These are phyloP conservation scores for Dendrocalamus latiflorus DNA, from an alignment of 202 grass and related monocot species.

Conservation along the genomic window DNA sequence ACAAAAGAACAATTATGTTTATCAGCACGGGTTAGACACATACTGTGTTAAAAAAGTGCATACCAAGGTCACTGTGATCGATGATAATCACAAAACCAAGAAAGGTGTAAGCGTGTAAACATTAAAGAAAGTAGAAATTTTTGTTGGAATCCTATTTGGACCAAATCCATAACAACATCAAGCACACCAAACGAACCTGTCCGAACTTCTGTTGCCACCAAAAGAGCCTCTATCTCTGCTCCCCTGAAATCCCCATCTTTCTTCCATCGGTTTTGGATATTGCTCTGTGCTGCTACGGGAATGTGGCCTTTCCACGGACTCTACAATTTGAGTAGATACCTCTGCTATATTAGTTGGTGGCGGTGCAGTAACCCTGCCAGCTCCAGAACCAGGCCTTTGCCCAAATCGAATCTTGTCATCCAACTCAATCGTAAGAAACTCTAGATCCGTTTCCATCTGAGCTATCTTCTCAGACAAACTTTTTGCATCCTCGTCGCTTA, in stretches of 20 bases:
- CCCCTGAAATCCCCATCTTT: conserved; percentile 57
- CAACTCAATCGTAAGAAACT: conserved; percentile 41
- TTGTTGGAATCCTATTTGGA: not conserved
- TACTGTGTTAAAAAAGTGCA: not conserved
- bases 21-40: not conserved
- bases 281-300: conserved; percentile 32
- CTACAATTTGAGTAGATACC: conserved; percentile 23
- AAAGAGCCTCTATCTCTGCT: conserved; percentile 42
- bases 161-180: not conserved
- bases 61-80: not conserved
- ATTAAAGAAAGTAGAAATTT: not conserved
- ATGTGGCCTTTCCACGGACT: conserved; percentile 34
- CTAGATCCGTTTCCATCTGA: conserved; percentile 52
- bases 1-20: not conserved
- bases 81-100: not conserved
- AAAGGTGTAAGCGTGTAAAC: not conserved
- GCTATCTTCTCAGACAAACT: conserved; percentile 43
- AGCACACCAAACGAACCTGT: conserved; percentile 20
- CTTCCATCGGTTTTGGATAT: conserved; percentile 36
- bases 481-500: conserved; percentile 36
- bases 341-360: conserved; percentile 37
- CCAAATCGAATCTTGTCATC: conserved; percentile 70
- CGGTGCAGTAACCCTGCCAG: conserved; percentile 40
- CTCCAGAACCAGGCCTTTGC: conserved; percentile 64
- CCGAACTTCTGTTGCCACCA: conserved; percentile 40